Percentiles rank a stretch among this genome's conserved stretches.
Conservation (phyloP, 768 basidiomycete species). For the Lentinula guzmanii region DNA sequence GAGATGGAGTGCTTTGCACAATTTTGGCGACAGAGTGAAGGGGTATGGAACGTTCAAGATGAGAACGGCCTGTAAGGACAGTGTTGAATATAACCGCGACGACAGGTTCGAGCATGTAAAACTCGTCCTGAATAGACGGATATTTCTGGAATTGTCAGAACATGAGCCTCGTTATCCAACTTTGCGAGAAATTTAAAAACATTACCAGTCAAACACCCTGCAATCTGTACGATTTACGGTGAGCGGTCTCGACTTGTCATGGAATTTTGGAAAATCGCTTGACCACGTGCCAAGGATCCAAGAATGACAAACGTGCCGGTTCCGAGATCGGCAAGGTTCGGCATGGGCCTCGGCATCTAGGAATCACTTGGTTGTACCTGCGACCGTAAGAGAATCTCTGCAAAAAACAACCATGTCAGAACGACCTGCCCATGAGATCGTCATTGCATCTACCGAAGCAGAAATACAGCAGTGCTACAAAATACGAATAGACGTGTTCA, state of each 20-base stretch:
- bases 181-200: background rate
- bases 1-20: constrained; percentile 23
- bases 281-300: background rate
- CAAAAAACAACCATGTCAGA: background rate
- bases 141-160: background rate
- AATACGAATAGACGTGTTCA: constrained; percentile 56
- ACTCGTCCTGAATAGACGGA: constrained; percentile 15
- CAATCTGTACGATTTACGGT: background rate
- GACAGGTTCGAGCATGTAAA: constrained; percentile 62
- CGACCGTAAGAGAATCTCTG: no score
- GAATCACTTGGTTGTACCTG: background rate
- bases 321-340: background rate
- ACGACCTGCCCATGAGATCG: constrained; percentile 50
- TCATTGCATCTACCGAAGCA: constrained; percentile 36
- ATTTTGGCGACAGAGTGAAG: constrained; percentile 21
- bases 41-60: constrained; percentile 17
- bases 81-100: constrained; percentile 47
- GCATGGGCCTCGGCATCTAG: background rate
- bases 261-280: background rate
- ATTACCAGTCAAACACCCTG: background rate
- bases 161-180: background rate
- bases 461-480: constrained; percentile 64
- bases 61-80: constrained; percentile 31
- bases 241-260: background rate
- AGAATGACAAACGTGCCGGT: background rate